Evolutionary conservation across 768 basidiomycete genomes (phyloP), one percentile per base, ranked within the genome.

Genomic region (Tylopilus sp.): DNA sequence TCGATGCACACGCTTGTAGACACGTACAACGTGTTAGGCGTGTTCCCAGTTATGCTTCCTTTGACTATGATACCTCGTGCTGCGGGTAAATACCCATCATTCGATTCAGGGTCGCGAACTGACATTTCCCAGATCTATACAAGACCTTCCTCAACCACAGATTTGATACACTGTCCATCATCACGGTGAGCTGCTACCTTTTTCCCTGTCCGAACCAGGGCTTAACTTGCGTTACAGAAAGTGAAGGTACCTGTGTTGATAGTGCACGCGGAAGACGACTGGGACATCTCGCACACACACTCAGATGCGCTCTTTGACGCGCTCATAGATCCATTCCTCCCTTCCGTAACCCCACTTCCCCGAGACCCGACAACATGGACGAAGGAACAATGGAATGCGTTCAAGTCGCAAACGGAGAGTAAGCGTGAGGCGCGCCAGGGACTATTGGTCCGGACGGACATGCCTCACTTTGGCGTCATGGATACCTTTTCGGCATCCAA

Each of bases 251-350:
- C 86, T 9, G 76, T 88, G 7, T 71, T 92, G 33, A 77, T 94
- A 55, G 82, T 78, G 0, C 91, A 94, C 65, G 82, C 91, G 7
- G 73, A 78, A 53, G 75, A 91, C 64, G 91, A 94, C 68, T 73
- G 71, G 58, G 84, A 88, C 21, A 91, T 93, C 42, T 83, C 85
- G 0, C 74, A 81, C 57, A 71, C 76, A 1, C 91, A 94, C 63
- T 84, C 91, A 0, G 72, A 75, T 13, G 68, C 73, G 0, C 78
- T 94, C 21, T 91, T 91, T 68, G 74, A 86, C 25, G 72, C 78
- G 0, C 79, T 91, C 50, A 64, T 89, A 26, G 81, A 83, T 20
- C 81, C 81, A 1, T 71, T 79, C 48, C 74, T 91, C 8, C 86
- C 87, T 2, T 61, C 73, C 3, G 52, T 77, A 1, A 73, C 78